Evolutionary conservation across 768 basidiomycete species (phyloP).

Genomic region (Rhizopogon vinicolor): DNA sequence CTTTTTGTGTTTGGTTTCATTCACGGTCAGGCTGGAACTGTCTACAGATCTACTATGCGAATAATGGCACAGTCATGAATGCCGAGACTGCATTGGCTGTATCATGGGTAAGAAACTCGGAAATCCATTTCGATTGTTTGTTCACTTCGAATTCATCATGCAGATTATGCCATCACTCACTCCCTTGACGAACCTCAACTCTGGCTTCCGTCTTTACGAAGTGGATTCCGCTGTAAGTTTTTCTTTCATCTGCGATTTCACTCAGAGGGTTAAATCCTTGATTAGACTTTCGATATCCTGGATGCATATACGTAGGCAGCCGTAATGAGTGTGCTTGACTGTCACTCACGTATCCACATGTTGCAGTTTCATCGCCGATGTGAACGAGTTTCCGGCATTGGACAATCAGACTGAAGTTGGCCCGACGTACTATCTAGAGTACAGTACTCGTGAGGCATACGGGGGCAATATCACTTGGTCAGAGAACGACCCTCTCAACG

Average conservation of each 20-base stretch:
- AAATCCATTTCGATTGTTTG: neutral
- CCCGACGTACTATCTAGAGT: slow-evolving; percentile 57
- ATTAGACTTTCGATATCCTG: slow-evolving; percentile 66
- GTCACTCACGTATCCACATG: neutral
- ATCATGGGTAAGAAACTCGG: slow-evolving; percentile 34
- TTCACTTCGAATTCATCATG: neutral
- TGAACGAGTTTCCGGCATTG: slow-evolving; percentile 49
- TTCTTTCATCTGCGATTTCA: neutral
- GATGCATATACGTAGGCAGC: slow-evolving; percentile 65
- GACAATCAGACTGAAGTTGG: slow-evolving; percentile 53
- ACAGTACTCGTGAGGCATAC: slow-evolving; percentile 64
- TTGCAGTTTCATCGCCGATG: slow-evolving; percentile 59
- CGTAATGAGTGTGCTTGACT: neutral
- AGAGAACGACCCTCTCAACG: slow-evolving; percentile 61
- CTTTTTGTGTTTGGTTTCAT: neutral
- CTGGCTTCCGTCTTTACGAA: slow-evolving; percentile 54
- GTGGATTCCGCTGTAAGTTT: slow-evolving; percentile 30
- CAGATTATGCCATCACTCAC: slow-evolving; percentile 53
- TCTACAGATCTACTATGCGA: slow-evolving; percentile 60
- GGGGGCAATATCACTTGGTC: slow-evolving; percentile 53
- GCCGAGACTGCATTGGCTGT: slow-evolving; percentile 49
- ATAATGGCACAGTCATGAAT: slow-evolving; percentile 58
- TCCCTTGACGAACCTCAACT: slow-evolving; percentile 64
- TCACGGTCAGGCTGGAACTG: neutral
- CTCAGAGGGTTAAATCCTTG: neutral